Base-by-base conservation (phyloP, 768 basidiomycete species). In the Sarcomyxa edulis region DNA sequence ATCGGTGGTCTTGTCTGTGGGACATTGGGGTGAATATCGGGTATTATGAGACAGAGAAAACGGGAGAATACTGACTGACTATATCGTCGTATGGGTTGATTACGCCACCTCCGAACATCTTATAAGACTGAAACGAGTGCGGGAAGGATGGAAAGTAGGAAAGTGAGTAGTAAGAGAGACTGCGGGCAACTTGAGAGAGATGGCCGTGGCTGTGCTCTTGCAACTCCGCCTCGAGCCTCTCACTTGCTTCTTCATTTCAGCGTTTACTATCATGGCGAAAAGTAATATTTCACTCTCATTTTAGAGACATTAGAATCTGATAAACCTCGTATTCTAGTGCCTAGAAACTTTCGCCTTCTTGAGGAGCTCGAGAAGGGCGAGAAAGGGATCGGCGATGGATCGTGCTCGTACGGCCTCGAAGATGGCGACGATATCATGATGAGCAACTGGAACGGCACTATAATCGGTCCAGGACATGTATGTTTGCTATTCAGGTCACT, bases 351-450 rank as follows among this genome's bases (percentile, higher is more conserved):
- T 71, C 78, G 89, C 35, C 80, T 98, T 15, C 79, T 99, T 26
- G 96, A 96, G 58, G 96, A 99, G 69, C 85, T 99, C 48, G 96
- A 99, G 63, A 97, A 98, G 65, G 96, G 96, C 54, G 96, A 99
- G 74, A 99, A 99, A 62, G 96, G 96, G 37, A 92, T 98, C 58
- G 95, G 95, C 47, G 95, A 97, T 66, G 95, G 94, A 39, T 91
- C 88, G 12, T 96, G 92, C 68, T 95, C 92, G 14, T 99, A 98
- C 53, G 96, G 96, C 27, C 69, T 99, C 43, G 90, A 91, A 65
- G 91, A 97, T 62, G 64, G 82, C 50, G 94, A 98, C 58, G 96
- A 98, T 74, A 85, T 95, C 68, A 70, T 90, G 69, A 97, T 99
- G 94, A 85, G 78, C 65, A 74, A 90, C 60, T 99, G 96, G 96